Conservation (phyloP, 164 flowering plant species). For the Macadamia integrifolia region DNA sequence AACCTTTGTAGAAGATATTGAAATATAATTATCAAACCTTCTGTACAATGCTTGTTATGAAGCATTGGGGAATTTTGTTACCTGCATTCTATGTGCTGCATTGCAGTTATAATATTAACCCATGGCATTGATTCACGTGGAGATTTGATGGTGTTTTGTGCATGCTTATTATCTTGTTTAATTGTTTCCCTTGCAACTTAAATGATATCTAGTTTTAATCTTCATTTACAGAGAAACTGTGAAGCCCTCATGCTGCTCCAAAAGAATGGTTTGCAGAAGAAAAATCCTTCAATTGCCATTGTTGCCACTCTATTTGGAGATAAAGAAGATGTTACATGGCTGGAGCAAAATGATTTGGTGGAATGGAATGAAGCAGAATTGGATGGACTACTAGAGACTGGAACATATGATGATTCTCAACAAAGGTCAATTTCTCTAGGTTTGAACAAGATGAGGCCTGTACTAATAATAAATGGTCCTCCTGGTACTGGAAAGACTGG, state of each 20-base stretch:
- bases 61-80: too few species aligned
- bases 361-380: slow-evolving; percentile 52
- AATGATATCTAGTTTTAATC: slow-evolving; percentile 1
- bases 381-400: slow-evolving; percentile 24
- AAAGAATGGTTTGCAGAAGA: slow-evolving; percentile 81
- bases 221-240: slow-evolving; percentile 65
- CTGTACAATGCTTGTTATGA: too few species aligned
- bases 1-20: too few species aligned
- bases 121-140: too few species aligned
- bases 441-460: slow-evolving; percentile 70
- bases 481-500: slow-evolving; percentile 95
- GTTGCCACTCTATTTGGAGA: slow-evolving; percentile 85
- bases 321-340: slow-evolving; percentile 54
- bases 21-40: too few species aligned
- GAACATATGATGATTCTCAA: slow-evolving; percentile 60
- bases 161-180: neutral
- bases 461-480: slow-evolving; percentile 75
- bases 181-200: neutral
- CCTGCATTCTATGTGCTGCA: too few species aligned
- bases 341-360: slow-evolving; percentile 49
- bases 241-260: slow-evolving; percentile 94
- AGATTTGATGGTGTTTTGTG: neutral
- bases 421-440: slow-evolving; percentile 65
- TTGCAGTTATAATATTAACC: too few species aligned
- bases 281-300: slow-evolving; percentile 64